Evolutionary conservation across 1,139 yeast genomes (phyloP).

Genomic region (Geotrichum carabidarum): DNA sequence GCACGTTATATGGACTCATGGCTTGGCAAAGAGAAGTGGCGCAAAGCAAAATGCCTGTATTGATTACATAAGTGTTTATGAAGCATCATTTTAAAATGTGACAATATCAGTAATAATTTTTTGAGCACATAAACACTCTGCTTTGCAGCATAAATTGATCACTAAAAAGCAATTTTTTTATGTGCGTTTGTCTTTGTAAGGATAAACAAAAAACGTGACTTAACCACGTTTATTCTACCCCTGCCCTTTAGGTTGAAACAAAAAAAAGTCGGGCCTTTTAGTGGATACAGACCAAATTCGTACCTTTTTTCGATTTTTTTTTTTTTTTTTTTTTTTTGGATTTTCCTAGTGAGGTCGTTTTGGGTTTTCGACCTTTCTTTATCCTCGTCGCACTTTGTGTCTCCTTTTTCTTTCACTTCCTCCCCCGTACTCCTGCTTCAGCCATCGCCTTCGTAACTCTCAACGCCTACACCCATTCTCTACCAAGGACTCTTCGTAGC

Average conservation of each 20-base stretch:
- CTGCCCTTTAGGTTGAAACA: no score
- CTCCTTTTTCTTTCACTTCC: slow-evolving; percentile 37
- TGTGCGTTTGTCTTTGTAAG: no score
- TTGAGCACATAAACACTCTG: no score
- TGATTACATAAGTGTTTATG: no score
- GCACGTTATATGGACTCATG: background rate
- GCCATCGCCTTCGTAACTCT: background rate
- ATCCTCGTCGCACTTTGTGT: slow-evolving; percentile 1
- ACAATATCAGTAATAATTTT: no score
- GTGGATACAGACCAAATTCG: background rate
- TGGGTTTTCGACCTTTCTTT: background rate
- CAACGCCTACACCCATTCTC: background rate
- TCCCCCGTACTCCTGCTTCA: slow-evolving; percentile 30
- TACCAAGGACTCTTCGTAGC: background rate
- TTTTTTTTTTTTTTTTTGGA: background rate
- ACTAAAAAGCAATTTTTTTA: no score
- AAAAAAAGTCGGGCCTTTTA: no score
- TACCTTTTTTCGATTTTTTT: slow-evolving; percentile 3
- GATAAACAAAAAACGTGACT: no score
- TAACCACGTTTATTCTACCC: no score
- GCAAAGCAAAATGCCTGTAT: no score
- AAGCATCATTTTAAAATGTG: no score
- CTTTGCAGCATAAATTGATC: no score
- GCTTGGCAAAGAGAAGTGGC: background rate
- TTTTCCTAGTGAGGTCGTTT: background rate